Base-by-base conservation (phyloP, 73 alveolate genomes). In the Paraurostyla sp. region DNA sequence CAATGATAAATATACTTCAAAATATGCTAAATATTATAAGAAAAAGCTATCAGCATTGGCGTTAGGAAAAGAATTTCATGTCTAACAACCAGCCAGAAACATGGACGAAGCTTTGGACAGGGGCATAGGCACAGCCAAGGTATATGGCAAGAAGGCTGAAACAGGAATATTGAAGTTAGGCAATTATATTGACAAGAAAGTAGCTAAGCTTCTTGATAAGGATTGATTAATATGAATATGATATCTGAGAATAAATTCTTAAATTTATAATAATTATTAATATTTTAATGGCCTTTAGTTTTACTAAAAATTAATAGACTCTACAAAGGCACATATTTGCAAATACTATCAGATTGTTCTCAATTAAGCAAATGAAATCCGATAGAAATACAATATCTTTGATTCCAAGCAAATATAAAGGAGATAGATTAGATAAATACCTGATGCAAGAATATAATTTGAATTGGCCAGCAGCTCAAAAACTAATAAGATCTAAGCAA, bases 381-480 rank as follows among this genome's bases (percentile, higher is more conserved):
- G 40, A 38, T 3, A 32, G 84, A 36, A 41, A 38, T n/a, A 69
- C 65, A 30, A 38, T 73, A 9, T 43, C 25, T 29, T 46, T 3
- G 3, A 50, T 73, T 13, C 87, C 15, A 20, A 36, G 6, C 11
- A 32, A 68, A 27, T 73, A 43, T 33, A 27, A 4, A 23, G 87
- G 87, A 32, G 87, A 48, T 45, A 73, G 87, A 73, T 45, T 73
- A 2, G 87, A 73, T 73, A 45, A 50, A 18, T 73, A 43, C 42
- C 3, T 73, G 0, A 73, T 73, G 87, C 33, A 73, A 25, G 71
- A 73, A 20, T 27, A 43, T 3, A 73, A 51, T 27, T 50, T 73
- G 0, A 45, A 68, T 18, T 73, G 87, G 87, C 32, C 48, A n/a
- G 56, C 71, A 27, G 87, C 87, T 3, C 71, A 73, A 23, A 73